phyloP scores from a whole-genome alignment of 805 yeast species.

The Candida koratica region DNA sequence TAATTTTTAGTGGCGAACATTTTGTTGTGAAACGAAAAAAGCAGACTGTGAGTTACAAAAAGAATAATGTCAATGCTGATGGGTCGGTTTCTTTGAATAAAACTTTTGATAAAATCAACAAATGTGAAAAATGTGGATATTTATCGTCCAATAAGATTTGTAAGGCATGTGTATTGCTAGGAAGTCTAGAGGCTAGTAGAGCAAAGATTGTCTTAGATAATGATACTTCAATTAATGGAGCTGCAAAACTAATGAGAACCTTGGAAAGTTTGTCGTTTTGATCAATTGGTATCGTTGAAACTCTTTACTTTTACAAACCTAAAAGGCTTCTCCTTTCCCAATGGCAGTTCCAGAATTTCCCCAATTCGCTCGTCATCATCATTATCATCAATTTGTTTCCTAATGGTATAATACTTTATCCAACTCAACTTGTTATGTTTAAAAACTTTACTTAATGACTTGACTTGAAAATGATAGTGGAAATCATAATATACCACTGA shows the following conservation, averaged over 20 bases:
- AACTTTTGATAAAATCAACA: constrained; percentile 55
- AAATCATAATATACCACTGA: constrained; percentile 58
- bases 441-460: constrained; percentile 52
- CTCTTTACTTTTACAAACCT: constrained; percentile 63
- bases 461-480: constrained; percentile 58
- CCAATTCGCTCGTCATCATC: constrained; percentile 46
- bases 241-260: constrained; percentile 57
- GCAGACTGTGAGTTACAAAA: constrained; percentile 36
- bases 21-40: constrained; percentile 61
- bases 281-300: constrained; percentile 14
- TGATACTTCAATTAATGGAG: constrained; percentile 53
- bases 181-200: constrained; percentile 74
- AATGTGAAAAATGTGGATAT: constrained; percentile 89
- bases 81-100: constrained; percentile 53
- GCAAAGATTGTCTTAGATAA: constrained; percentile 60
- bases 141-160: constrained; percentile 83
- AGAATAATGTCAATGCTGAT: constrained; percentile 40
- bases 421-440: constrained; percentile 71
- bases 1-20: constrained; percentile 90
- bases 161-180: constrained; percentile 86
- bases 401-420: constrained; percentile 57
- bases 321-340: constrained; percentile 75
- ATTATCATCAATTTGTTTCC: constrained; percentile 32
- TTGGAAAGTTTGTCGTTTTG: constrained; percentile 63
- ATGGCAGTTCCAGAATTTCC: constrained; percentile 46